These are phyloP conservation scores for Pleodorina starrii DNA, from an alignment of 139 green algal species.

Conservation along the genomic window DNA sequence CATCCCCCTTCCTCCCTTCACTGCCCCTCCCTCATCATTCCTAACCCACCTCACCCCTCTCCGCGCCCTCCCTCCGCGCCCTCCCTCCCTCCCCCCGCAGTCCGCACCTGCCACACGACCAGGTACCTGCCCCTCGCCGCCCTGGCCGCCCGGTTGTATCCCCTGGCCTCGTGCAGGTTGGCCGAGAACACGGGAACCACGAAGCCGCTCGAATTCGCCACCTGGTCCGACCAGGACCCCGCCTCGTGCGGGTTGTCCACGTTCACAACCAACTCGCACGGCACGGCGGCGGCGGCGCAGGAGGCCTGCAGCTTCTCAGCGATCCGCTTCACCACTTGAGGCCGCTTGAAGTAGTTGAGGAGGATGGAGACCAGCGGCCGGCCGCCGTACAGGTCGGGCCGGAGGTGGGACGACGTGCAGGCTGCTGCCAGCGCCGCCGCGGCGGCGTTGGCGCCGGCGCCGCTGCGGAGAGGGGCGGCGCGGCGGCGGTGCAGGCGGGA, in stretches of 20 bases:
- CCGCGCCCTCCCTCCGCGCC: not conserved
- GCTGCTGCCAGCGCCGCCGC: not conserved
- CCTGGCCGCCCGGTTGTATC: conserved; percentile 50
- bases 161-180: conserved; percentile 54
- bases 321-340: not conserved
- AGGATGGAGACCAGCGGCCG: conserved; percentile 20
- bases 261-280: conserved; percentile 40
- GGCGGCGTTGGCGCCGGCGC: not conserved
- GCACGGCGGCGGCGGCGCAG: not conserved
- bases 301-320: not conserved
- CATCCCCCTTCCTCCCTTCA: not conserved
- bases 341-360: conserved; percentile 51
- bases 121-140: conserved; percentile 39
- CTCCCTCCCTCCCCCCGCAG: too few relatives aligned
- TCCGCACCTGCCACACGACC: conserved; percentile 44
- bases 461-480: not conserved
- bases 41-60: not conserved
- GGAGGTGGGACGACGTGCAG: conserved; percentile 6
- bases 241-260: conserved; percentile 54
- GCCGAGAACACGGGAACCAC: conserved; percentile 47
- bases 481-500: too few relatives aligned
- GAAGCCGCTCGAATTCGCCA: conserved; percentile 31
- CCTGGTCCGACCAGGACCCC: too few relatives aligned
- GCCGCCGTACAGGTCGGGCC: not conserved
- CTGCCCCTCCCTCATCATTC: not conserved